Evolutionary conservation across 2,329 filamentous ascomycete genomes (phyloP), one percentile per base, ranked within the genome.

Genomic region (Aureobasidium sp.): DNA sequence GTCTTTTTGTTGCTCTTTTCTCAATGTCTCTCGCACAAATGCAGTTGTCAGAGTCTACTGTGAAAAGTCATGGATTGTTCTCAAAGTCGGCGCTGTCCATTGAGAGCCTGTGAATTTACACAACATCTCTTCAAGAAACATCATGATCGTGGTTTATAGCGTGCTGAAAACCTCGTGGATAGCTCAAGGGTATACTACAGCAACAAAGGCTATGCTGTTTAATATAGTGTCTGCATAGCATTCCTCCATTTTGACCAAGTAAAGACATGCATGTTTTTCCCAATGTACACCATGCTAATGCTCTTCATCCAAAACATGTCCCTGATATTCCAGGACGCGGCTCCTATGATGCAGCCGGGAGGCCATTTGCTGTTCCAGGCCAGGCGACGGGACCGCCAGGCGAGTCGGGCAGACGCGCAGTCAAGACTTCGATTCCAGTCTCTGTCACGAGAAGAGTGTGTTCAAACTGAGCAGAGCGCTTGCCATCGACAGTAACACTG

Each of bases 391-490:
- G 80, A 1, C 90, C 90, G 64, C 90, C 90, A 1, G 90, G 90
- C 27, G 89, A 93, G 71, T 88, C 82, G 51, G 83, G 79, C 47
- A 84, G 76, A 67, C 89, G 83, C 45, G 89, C 90, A 0, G 90
- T 95, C 68, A 95, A 74, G 48, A 95, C 80, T 75, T 95, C 90
- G 7, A 91, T 87, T 1, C 90, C 90, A 67, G 88, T 84, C 70
- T 91, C 89, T 0, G 90, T 95, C 2, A 95, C 89, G 11, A 95
- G 79, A 58, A 95, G 77, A 0, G 90, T 94, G 72, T 95, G 90
- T 74, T 95, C 90, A 71, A 99, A 99, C 73, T 99, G 94, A 11
- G 94, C 94, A 17, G 92, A 96, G 72, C 85, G 81, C 75, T 88
- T 89, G 56, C 94, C 94, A 73, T 99, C 94, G 62, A 87, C 84